Evolutionary conservation across 2,329 filamentous ascomycete genomes (phyloP).

Genomic region (Teratosphaeria zuluensis): DNA sequence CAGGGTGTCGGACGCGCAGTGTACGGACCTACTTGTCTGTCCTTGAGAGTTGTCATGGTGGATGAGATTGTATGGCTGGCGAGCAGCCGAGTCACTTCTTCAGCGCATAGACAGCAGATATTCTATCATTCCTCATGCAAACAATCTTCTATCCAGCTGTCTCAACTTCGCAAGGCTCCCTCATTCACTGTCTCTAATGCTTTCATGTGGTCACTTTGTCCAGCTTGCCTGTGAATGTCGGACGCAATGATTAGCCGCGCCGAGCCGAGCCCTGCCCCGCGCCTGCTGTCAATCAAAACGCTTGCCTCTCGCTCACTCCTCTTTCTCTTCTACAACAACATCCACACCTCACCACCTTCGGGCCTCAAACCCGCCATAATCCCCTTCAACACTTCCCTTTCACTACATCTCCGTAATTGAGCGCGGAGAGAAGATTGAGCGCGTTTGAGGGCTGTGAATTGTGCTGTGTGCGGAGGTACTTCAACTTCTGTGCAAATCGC

Average conservation of each 20-base stretch:
- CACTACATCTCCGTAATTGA: neutral
- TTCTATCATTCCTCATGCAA: neutral
- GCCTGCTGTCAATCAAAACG: neutral
- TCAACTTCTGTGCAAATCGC: constrained; percentile 6
- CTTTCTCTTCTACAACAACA: neutral
- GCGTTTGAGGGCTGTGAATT: constrained; percentile 1
- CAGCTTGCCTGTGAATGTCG: neutral
- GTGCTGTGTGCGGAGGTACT: neutral
- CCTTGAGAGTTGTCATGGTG: constrained; percentile 54
- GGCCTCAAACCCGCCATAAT: neutral
- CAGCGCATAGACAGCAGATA: constrained; percentile 15
- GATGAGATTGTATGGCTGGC: constrained; percentile 13
- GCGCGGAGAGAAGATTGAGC: neutral
- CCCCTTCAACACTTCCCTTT: neutral
- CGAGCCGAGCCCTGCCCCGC: neutral
- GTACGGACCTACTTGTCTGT: constrained; percentile 60
- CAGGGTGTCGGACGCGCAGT: constrained; percentile 7
- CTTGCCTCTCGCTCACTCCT: neutral
- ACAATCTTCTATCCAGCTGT: neutral
- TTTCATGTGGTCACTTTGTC: neutral
- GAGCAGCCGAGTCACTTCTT: constrained; percentile 16
- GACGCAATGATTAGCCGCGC: neutral
- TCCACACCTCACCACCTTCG: neutral
- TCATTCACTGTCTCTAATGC: neutral
- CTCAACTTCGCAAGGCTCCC: neutral